A percentile compares a stretch with the other conserved stretches of the same genome.
phyloP scores from a whole-genome alignment of 2,329 filamentous ascomycete genomes.

The Mycosphaerella sp. region DNA sequence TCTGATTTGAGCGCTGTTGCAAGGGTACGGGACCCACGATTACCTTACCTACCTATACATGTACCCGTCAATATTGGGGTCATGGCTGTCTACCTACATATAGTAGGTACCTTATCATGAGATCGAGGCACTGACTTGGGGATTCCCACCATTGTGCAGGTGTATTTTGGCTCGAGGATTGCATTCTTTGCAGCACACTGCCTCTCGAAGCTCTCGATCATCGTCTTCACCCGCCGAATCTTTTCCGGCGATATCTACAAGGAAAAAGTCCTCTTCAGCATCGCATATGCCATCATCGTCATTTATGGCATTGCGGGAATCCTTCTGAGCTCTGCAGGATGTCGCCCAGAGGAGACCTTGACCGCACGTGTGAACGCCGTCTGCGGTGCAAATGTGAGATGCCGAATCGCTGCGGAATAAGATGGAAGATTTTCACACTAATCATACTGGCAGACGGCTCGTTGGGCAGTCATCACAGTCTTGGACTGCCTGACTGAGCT shows the following conservation, averaged over 20 bases:
- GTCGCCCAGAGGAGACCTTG: constrained; percentile 15
- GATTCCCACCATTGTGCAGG: constrained; percentile 6
- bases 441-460: constrained; percentile 10
- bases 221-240: constrained; percentile 24
- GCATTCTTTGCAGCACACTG: constrained; percentile 19
- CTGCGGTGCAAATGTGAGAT: constrained; percentile 18
- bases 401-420: neutral
- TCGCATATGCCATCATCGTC: constrained; percentile 13
- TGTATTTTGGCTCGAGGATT: constrained; percentile 22
- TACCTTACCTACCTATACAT: too few relatives aligned
- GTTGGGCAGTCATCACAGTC: constrained; percentile 20
- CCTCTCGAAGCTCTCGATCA: constrained; percentile 22
- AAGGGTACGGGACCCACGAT: constrained; percentile 7
- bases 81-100: too few relatives aligned
- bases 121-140: constrained; percentile 1
- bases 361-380: constrained; percentile 18
- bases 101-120: too few relatives aligned
- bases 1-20: constrained; percentile 8
- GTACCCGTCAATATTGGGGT: neutral
- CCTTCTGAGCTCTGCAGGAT: constrained; percentile 22
- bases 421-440: too few relatives aligned
- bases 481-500: constrained; percentile 23
- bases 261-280: constrained; percentile 20
- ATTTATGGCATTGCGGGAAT: constrained; percentile 19
- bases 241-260: constrained; percentile 22